These are phyloP conservation scores for Amanita pallidorosea DNA, from an alignment of 768 basidiomycete species.

Conservation along the genomic window DNA sequence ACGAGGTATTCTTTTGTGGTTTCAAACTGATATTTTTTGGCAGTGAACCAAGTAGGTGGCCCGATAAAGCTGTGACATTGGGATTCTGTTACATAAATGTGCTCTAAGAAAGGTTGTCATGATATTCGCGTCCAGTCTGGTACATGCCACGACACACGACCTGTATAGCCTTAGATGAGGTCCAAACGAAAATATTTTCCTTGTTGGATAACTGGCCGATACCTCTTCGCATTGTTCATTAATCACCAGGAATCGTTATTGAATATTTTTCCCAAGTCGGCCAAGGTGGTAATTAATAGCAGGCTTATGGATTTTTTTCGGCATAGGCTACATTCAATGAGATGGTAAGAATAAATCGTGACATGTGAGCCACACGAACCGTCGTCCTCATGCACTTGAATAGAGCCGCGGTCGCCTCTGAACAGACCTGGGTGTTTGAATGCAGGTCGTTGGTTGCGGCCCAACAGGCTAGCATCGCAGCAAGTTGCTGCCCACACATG, in stretches of 20 bases:
- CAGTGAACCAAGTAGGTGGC: too few relatives aligned
- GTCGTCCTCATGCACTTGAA: slow-evolving; percentile 81
- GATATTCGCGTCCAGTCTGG: too few relatives aligned
- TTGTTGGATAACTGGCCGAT: too few relatives aligned
- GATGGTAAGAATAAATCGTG: slow-evolving; percentile 3
- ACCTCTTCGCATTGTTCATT: too few relatives aligned
- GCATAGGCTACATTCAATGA: slow-evolving; percentile 40
- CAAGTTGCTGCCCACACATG: slow-evolving; percentile 60
- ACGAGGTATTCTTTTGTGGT: too few relatives aligned
- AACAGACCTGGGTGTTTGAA: slow-evolving; percentile 38
- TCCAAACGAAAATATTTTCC: too few relatives aligned
- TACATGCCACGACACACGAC: too few relatives aligned
- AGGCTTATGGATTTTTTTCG: slow-evolving; percentile 56
- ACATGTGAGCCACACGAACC: slow-evolving; percentile 33
- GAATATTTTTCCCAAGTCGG: slow-evolving; percentile 63
- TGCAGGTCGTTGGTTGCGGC: slow-evolving; percentile 59
- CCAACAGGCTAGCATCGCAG: slow-evolving; percentile 81
- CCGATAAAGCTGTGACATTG: too few relatives aligned
- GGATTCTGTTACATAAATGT: too few relatives aligned
- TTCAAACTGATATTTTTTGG: too few relatives aligned
- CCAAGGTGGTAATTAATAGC: slow-evolving; percentile 89
- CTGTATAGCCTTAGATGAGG: too few relatives aligned
- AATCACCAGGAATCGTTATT: slow-evolving; percentile 26
- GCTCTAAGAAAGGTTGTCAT: too few relatives aligned
- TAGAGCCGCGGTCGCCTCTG: slow-evolving; percentile 45